Conservation (phyloP, 2,329 filamentous ascomycete species). For the Exophiala aquamarina region DNA sequence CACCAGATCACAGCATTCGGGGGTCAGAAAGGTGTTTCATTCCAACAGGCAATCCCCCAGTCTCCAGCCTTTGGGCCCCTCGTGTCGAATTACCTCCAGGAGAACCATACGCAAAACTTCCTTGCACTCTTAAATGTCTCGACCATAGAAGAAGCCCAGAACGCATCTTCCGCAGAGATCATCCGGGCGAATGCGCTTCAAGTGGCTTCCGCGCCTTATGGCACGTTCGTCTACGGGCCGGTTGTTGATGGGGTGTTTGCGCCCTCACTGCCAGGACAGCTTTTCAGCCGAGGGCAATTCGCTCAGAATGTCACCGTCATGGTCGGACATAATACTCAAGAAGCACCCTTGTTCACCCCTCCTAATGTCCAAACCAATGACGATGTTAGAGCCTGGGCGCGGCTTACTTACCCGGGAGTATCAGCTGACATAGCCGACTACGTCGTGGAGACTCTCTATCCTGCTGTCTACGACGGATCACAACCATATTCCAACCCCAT, state of each 20-base stretch:
- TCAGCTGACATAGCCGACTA: constrained; percentile 37
- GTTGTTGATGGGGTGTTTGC: constrained; percentile 52
- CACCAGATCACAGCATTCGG: constrained; percentile 58
- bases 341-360: constrained; percentile 43
- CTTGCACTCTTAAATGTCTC: constrained; percentile 44
- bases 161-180: constrained; percentile 40
- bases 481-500: constrained; percentile 48
- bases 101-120: constrained; percentile 41
- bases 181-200: constrained; percentile 47
- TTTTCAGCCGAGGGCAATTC: constrained; percentile 43
- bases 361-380: constrained; percentile 32
- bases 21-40: constrained; percentile 34
- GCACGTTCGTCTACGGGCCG: constrained; percentile 48
- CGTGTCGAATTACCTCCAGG: constrained; percentile 36
- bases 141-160: constrained; percentile 45
- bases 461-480: constrained; percentile 49
- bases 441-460: constrained; percentile 52
- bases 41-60: constrained; percentile 45
- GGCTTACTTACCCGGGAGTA: constrained; percentile 29
- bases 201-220: constrained; percentile 37
- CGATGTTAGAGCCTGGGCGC: constrained; percentile 25
- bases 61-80: constrained; percentile 42
- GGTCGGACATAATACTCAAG: constrained; percentile 45
- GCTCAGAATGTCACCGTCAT: constrained; percentile 48
- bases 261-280: constrained; percentile 46